Evolutionary conservation across 1,284 basidiomycete species (phyloP).

Genomic region (Ganoderma meredithae): DNA sequence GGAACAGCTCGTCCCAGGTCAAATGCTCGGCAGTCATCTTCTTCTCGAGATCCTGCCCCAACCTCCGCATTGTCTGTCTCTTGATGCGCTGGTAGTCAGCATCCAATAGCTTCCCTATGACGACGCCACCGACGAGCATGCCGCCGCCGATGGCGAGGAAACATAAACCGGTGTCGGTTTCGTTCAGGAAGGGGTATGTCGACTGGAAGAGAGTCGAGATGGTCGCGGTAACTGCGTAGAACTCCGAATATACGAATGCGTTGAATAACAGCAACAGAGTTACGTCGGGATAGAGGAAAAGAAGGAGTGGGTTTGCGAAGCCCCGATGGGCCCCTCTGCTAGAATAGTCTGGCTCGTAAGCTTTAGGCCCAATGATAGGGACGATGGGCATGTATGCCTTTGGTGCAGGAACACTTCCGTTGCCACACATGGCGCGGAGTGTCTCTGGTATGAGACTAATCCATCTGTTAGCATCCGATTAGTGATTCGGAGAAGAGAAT

Average conservation of each 20-base stretch:
- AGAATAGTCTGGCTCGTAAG: constrained; percentile 18
- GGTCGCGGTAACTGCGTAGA: constrained; percentile 71
- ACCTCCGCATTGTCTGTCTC: constrained; percentile 35
- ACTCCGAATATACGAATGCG: constrained; percentile 64
- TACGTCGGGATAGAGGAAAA: constrained; percentile 68
- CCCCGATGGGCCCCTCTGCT: constrained; percentile 44
- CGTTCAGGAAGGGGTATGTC: constrained; percentile 65
- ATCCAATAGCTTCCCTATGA: constrained; percentile 63
- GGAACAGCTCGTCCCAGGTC: constrained; percentile 52
- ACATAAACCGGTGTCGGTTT: constrained; percentile 74
- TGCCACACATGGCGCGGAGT: constrained; percentile 58
- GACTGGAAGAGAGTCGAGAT: constrained; percentile 68
- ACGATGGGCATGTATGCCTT: constrained; percentile 60
- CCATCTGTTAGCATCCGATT: not conserved
- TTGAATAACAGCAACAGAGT: constrained; percentile 68
- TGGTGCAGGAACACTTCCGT: constrained; percentile 61
- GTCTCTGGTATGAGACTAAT: constrained; percentile 58
- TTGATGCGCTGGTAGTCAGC: constrained; percentile 58
- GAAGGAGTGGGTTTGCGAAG: constrained; percentile 63
- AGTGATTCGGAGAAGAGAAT: not conserved
- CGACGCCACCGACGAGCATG: constrained; percentile 55
- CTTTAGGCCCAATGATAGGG: constrained; percentile 56
- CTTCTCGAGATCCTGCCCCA: constrained; percentile 36
- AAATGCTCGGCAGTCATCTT: constrained; percentile 36
- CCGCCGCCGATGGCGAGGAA: constrained; percentile 74